Conservation (phyloP, 1,139 yeast genomes). For the Pichia sp. region DNA sequence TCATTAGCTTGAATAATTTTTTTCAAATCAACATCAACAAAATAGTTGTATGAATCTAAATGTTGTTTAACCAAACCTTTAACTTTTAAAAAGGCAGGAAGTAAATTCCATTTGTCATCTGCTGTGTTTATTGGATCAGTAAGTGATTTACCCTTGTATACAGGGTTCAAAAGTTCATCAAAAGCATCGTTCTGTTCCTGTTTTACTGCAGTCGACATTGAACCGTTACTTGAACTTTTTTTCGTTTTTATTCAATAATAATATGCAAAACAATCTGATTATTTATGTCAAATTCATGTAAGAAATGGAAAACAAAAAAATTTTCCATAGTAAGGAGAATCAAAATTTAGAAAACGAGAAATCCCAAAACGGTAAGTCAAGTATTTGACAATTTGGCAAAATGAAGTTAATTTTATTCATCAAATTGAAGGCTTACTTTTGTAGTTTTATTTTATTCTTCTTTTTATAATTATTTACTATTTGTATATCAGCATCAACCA, state of each 20-base stretch:
- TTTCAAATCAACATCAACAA: conserved; percentile 87
- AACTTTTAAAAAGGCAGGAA: conserved; percentile 93
- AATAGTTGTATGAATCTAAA: conserved; percentile 91
- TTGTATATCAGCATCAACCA: too few species aligned
- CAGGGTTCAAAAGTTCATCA: conserved; percentile 70
- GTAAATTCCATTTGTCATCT: conserved; percentile 89
- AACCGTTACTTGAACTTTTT: neutral
- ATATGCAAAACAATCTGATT: too few species aligned
- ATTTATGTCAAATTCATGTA: too few species aligned
- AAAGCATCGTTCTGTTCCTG: conserved; percentile 39
- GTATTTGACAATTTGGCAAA: too few species aligned
- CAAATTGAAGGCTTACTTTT: too few species aligned
- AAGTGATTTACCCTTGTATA: conserved; percentile 76
- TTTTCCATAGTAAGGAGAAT: conserved; percentile 1
- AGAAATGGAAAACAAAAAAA: neutral
- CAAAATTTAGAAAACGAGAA: neutral
- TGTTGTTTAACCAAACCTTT: conserved; percentile 97
- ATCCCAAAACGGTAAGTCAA: too few species aligned
- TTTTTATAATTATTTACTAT: too few species aligned
- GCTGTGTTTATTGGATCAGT: conserved; percentile 89
- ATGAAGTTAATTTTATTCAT: too few species aligned
- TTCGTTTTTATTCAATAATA: too few species aligned
- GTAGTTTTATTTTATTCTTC: too few species aligned
- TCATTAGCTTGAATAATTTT: conserved; percentile 91
- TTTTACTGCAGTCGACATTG: conserved; percentile 11